Evolutionary conservation across 768 basidiomycete genomes (phyloP).

Genomic region (Astraeus odoratus): DNA sequence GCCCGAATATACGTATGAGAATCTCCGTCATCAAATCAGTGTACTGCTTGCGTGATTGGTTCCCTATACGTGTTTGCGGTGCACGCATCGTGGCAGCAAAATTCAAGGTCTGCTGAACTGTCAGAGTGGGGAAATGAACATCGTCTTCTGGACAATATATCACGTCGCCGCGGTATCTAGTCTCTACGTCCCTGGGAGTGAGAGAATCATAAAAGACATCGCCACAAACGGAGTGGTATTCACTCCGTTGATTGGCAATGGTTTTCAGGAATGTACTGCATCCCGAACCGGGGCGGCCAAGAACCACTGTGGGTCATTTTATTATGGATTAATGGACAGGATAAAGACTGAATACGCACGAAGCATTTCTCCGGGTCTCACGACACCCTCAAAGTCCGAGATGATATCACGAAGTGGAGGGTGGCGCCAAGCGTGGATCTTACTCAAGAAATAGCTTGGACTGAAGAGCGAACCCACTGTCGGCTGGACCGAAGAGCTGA

Average conservation of each 20-base stretch:
- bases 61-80: slow-evolving; percentile 22
- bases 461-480: slow-evolving; percentile 51
- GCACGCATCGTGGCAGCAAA: slow-evolving; percentile 49
- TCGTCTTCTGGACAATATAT: slow-evolving; percentile 38
- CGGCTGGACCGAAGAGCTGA: slow-evolving; percentile 36
- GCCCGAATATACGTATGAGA: slow-evolving; percentile 64
- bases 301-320: slow-evolving; percentile 47
- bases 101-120: slow-evolving; percentile 39
- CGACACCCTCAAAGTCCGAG: slow-evolving; percentile 53
- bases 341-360: slow-evolving; percentile 38
- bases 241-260: slow-evolving; percentile 38
- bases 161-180: slow-evolving; percentile 42
- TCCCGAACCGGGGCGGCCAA: slow-evolving; percentile 73
- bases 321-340: neutral
- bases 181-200: slow-evolving; percentile 35
- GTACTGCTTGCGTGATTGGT: slow-evolving; percentile 22
- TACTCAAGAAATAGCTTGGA: slow-evolving; percentile 31
- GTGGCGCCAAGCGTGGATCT: slow-evolving; percentile 41
- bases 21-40: slow-evolving; percentile 34
- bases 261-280: slow-evolving; percentile 47
- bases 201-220: slow-evolving; percentile 43
- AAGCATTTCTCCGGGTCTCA: slow-evolving; percentile 71
- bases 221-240: slow-evolving; percentile 35
- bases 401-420: slow-evolving; percentile 62
- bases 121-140: slow-evolving; percentile 45